Evolutionary conservation across 352 stramenopile species (phyloP), one percentile per base, ranked within the genome.

Genomic region (Globisporangium polare): DNA sequence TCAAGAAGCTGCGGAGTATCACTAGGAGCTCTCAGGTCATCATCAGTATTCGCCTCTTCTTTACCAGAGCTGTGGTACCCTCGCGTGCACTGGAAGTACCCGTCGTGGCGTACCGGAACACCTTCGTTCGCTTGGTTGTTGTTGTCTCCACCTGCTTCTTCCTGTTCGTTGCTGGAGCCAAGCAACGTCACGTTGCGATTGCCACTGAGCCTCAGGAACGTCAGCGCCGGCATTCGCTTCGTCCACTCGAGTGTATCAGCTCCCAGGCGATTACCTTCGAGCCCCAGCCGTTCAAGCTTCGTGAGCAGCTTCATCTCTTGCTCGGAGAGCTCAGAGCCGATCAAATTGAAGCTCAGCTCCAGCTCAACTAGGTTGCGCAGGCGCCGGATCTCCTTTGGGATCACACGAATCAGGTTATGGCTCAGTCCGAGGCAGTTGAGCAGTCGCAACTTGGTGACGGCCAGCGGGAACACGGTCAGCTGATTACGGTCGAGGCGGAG

Each of bases 291-390:
- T 58, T 85, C 73, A 18, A 92, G 74, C 3, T 73, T 63, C 26
- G 67, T 69, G 20, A 92, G 71, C 3, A 54, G 24, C 27, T 31
- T 57, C 39, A 92, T 65, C 24, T 77, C 78, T 10, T 64, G 24
- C 5, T 12, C 37, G 1, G 80, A 77, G 15, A 92, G 42, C 10
- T 50, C 46, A 18, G 63, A 49, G 5, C 79, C 67, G 27, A 92
- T 74, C 13, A 29, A 35, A 41, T 92, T 92, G 66, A 78, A 73
- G 64, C 90, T 80, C 35, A 92, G 58, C 24, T 92, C 74, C 15
- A 92, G 57, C 31, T 89, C 73, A 5, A 90, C 68, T 41, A 92
- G 74, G 58, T 86, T 84, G 13, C 45, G 52, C 6, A 92, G 71
- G 17, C 75, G 72, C 24, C 78, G 73, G 42, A 92, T 77, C 49